Evolutionary conservation across 768 basidiomycete species (phyloP), one percentile per base, ranked within the genome.

Genomic region (Hebeloma cylindrosporum): DNA sequence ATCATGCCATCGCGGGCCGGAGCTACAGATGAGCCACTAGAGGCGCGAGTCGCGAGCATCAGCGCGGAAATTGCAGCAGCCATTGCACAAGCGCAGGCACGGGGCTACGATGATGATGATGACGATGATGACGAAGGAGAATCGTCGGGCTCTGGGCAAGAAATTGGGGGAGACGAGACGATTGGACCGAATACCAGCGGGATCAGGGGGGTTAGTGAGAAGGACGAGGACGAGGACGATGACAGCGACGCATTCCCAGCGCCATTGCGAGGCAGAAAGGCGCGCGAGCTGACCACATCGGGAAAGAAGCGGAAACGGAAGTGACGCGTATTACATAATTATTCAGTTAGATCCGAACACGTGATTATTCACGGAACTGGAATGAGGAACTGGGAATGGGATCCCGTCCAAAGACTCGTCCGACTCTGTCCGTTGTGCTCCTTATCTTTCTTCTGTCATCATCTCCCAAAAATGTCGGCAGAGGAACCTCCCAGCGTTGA

Each of bases 401-500:
- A 23, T 37, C 21, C 39, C 14, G 32, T 41, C 28, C 37, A 40
- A 53, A 41, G 52, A 52, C 44, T 27, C 52, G 30, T 48, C 35
- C 46, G 45, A 23, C 28, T 32, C 34, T 45, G 45, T 51, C 32
- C 42, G 17, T 16, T 35, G 26, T 33, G 45, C 43, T 41, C 25
- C 28, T 50, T 37, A 41, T 31, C 41, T 47, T 48, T 48, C 54
- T 59, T 57, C 52, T 35, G 17, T 33, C 37, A 42, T 51, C n/a
- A n/a, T n/a, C n/a, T n/a, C n/a, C n/a, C n/a, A n/a, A n/a, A n/a
- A 48, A 76, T 78, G 72, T 54, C 72, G 34, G 57, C 78, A 59
- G 82, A 87, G 60, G 84, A 90, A 56, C 62, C 75, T 45, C 89
- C 89, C 50, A 83, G 72, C 70, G 88, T 87, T 31, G 92, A 96